These are phyloP conservation scores for Mentha longifolia DNA, from an alignment of 257 asterid species.

Conservation along the genomic window DNA sequence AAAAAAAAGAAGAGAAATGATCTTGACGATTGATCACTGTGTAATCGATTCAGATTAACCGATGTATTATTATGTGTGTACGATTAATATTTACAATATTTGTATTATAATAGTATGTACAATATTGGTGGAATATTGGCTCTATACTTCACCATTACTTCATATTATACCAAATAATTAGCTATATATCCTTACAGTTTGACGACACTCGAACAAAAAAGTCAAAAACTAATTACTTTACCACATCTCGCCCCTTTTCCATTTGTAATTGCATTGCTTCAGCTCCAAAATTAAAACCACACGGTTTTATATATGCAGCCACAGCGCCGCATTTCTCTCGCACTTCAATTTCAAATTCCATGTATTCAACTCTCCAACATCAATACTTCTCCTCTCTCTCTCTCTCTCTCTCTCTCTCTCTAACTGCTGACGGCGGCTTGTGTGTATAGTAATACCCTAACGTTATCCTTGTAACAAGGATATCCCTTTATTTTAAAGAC, in stretches of 20 bases:
- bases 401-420: constrained; percentile 20
- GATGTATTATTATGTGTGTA: no score
- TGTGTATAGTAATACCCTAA: constrained; percentile 34
- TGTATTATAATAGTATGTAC: no score
- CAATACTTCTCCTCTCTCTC: background rate
- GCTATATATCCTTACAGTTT: background rate
- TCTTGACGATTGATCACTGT: no score
- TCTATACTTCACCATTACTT: constrained; percentile 1
- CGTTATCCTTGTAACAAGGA: constrained; percentile 71
- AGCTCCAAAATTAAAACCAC: background rate
- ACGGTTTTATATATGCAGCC: constrained; percentile 21
- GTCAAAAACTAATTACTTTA: background rate
- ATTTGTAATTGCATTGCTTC: constrained; percentile 26
- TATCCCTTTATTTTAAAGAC: constrained; percentile 41
- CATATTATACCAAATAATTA: background rate
- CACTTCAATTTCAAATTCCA: constrained; percentile 30
- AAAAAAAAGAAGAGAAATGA: no score
- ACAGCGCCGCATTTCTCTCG: constrained; percentile 29
- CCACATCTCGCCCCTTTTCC: background rate
- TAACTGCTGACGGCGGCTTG: constrained; percentile 34
- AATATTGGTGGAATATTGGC: background rate
- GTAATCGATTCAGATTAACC: no score
- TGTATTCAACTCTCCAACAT: constrained; percentile 21
- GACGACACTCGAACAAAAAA: background rate
- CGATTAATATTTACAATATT: no score